Conservation (phyloP, 2,329 filamentous ascomycete genomes). For the Aphanocladium album region DNA sequence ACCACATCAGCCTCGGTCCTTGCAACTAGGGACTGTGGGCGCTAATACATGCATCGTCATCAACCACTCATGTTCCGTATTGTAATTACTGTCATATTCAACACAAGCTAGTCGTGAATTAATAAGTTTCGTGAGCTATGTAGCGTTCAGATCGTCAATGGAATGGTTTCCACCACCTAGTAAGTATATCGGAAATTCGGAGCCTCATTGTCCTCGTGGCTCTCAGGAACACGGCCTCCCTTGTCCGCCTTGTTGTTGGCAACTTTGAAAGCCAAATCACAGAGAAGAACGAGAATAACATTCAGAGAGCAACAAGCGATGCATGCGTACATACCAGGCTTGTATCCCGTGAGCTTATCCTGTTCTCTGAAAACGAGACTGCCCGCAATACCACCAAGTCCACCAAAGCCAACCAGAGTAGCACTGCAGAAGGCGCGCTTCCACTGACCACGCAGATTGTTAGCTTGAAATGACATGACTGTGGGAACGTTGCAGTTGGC, state of each 20-base stretch:
- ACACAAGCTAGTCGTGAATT: too few species aligned
- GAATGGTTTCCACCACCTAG: not conserved
- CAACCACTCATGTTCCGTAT: not conserved
- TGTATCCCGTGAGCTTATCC: constrained; percentile 47
- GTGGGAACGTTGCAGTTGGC: constrained; percentile 74
- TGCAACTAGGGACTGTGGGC: not conserved
- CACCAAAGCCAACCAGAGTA: constrained; percentile 69
- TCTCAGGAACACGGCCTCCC: constrained; percentile 48
- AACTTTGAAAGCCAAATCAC: constrained; percentile 37
- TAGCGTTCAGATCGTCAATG: too few species aligned
- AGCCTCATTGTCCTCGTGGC: constrained; percentile 27
- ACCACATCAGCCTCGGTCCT: not conserved
- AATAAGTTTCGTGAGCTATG: too few species aligned
- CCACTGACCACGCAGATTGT: constrained; percentile 86
- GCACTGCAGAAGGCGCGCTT: constrained; percentile 77
- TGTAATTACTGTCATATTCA: not conserved
- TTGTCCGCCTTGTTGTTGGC: constrained; percentile 48
- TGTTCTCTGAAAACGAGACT: constrained; percentile 64
- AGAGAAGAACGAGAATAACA: constrained; percentile 38
- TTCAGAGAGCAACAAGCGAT: constrained; percentile 45
- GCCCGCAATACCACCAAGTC: constrained; percentile 73
- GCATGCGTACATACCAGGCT: constrained; percentile 51
- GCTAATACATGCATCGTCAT: not conserved
- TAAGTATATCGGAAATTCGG: constrained; percentile 14
- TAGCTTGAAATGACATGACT: constrained; percentile 74